Percentiles rank a stretch among this genome's conserved stretches.
Conservation (phyloP, 2,329 filamentous ascomycete species). For the Xylaria sp. region DNA sequence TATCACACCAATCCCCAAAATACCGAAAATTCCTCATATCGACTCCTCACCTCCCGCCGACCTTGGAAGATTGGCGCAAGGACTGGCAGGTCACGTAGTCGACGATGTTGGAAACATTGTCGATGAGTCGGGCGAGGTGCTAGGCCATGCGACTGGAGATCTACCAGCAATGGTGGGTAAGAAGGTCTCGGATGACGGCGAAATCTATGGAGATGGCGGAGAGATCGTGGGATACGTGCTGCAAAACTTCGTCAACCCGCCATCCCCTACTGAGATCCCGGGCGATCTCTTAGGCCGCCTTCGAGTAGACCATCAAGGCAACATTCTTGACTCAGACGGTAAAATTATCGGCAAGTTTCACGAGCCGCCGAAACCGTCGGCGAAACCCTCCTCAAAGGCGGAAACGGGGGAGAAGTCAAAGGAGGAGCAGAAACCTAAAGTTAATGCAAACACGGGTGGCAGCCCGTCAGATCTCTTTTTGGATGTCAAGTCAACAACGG, state of each 20-base stretch:
- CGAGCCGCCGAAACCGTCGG: slow-evolving; percentile 48
- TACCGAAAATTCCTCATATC: slow-evolving; percentile 56
- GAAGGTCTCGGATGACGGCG: slow-evolving; percentile 57
- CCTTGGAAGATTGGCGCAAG: slow-evolving; percentile 51
- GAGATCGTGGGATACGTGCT: slow-evolving; percentile 58
- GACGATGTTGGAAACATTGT: slow-evolving; percentile 66
- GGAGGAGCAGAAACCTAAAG: slow-evolving; percentile 46
- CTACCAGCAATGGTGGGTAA: slow-evolving; percentile 65
- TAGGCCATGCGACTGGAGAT: slow-evolving; percentile 64
- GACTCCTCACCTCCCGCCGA: slow-evolving; percentile 47
- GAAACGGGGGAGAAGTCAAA: slow-evolving; percentile 36
- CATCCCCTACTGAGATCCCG: slow-evolving; percentile 42
- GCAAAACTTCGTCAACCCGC: slow-evolving; percentile 52
- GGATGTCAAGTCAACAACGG: slow-evolving; percentile 65
- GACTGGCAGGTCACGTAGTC: slow-evolving; percentile 59
- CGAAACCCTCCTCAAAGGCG: slow-evolving; percentile 25
- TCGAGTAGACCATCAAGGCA: slow-evolving; percentile 56
- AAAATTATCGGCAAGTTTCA: slow-evolving; percentile 61
- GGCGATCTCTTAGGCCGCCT: slow-evolving; percentile 49
- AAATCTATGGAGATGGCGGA: slow-evolving; percentile 57
- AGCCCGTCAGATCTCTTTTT: slow-evolving; percentile 65
- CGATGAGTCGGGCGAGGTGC: slow-evolving; percentile 60
- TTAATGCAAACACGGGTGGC: slow-evolving; percentile 52
- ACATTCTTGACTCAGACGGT: slow-evolving; percentile 58
- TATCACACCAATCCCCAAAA: slow-evolving; percentile 55